These are phyloP conservation scores for Melampsora larici-populina DNA, from an alignment of 1,284 basidiomycete genomes.

Conservation along the genomic window DNA sequence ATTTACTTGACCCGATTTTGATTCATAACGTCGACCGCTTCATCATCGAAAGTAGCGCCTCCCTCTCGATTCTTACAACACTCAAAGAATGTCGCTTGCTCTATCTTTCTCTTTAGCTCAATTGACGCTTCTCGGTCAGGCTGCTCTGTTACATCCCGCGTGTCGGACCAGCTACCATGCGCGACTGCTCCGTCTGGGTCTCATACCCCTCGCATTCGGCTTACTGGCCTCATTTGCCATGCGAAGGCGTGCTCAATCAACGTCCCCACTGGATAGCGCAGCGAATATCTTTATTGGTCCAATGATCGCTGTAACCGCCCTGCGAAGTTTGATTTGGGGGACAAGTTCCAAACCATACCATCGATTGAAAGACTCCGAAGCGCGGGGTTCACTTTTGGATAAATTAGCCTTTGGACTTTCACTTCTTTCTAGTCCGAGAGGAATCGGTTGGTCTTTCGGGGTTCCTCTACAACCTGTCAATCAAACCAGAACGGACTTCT, in stretches of 20 bases:
- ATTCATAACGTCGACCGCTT: too few species aligned
- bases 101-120: neutral
- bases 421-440: neutral
- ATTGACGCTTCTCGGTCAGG: neutral
- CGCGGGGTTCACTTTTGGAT: neutral
- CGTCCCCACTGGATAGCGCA: neutral
- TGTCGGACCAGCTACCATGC: neutral
- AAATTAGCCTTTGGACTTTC: neutral
- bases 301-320: neutral
- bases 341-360: neutral
- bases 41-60: neutral
- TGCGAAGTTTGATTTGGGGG: conserved; percentile 2
- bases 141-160: neutral
- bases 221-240: neutral
- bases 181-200: neutral
- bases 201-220: neutral
- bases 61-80: neutral
- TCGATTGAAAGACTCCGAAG: neutral
- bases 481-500: neutral
- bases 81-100: neutral
- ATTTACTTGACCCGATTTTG: too few species aligned
- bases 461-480: neutral
- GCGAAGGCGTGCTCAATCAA: neutral
- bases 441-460: conserved; percentile 7
- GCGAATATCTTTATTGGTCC: neutral